Percentiles rank a stretch among this genome's conserved stretches.
These are phyloP conservation scores for Hemileccinum rubropunctum DNA, from an alignment of 768 basidiomycete genomes.

Conservation along the genomic window DNA sequence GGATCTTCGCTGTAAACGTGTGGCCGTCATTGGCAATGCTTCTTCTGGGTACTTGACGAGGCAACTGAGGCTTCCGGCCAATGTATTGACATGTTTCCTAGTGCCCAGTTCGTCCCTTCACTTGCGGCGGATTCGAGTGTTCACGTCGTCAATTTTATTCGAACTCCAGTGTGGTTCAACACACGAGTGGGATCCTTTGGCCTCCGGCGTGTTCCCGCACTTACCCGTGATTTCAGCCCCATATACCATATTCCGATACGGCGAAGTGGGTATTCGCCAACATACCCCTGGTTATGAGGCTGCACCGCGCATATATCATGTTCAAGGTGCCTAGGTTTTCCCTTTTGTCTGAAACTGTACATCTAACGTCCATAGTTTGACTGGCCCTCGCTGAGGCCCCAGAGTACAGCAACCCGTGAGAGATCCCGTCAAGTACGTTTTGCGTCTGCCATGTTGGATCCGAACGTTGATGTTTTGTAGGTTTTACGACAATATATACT, in stretches of 20 bases:
- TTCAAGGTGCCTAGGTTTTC: constrained; percentile 33
- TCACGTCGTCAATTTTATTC: constrained; percentile 53
- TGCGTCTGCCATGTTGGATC: not conserved
- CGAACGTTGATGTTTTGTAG: constrained; percentile 25
- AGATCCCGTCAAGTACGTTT: constrained; percentile 11
- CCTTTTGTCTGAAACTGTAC: not conserved
- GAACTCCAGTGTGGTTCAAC: constrained; percentile 62
- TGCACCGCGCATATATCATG: constrained; percentile 52
- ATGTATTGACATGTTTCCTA: constrained; percentile 23
- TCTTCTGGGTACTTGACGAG: constrained; percentile 51
- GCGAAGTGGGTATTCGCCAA: constrained; percentile 53
- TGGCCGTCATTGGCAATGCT: constrained; percentile 56
- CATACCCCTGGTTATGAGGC: constrained; percentile 49
- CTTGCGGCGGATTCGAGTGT: constrained; percentile 52
- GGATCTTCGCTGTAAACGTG: constrained; percentile 40
- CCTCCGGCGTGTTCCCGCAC: not conserved
- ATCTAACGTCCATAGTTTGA: constrained; percentile 16
- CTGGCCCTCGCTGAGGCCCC: constrained; percentile 13
- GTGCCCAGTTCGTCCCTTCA: constrained; percentile 59
- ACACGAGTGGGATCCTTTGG: constrained; percentile 41
- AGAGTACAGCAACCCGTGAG: constrained; percentile 8
- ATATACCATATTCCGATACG: constrained; percentile 38
- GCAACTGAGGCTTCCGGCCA: not conserved
- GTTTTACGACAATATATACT: constrained; percentile 44
- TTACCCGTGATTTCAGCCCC: constrained; percentile 33